Evolutionary conservation across 495 filamentous ascomycete species (phyloP).

Genomic region (Pseudotulostoma volvatum): DNA sequence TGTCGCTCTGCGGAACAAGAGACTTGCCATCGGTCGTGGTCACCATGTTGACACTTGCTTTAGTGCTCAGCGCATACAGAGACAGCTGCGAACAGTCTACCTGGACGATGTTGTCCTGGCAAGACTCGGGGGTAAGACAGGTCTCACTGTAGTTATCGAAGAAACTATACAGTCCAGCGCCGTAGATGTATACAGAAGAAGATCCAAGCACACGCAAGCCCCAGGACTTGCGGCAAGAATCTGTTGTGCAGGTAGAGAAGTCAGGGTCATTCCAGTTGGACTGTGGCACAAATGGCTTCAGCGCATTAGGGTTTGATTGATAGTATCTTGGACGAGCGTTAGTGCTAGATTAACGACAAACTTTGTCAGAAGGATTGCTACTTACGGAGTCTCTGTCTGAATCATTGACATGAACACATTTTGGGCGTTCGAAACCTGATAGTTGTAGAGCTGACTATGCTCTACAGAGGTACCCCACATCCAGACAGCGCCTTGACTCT

Average conservation of each 20-base stretch:
- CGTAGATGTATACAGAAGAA: constrained; percentile 53
- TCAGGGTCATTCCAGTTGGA: constrained; percentile 54
- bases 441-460: constrained; percentile 82
- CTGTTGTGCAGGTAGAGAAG: constrained; percentile 45
- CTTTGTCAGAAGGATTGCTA: constrained; percentile 1
- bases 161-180: constrained; percentile 72
- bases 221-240: constrained; percentile 64
- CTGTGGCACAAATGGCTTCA: constrained; percentile 48
- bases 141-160: constrained; percentile 72
- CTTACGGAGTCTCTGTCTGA: constrained; percentile 69
- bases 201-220: constrained; percentile 64
- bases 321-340: constrained; percentile 53
- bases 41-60: constrained; percentile 78
- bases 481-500: constrained; percentile 40
- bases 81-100: constrained; percentile 58
- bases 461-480: constrained; percentile 70
- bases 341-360: too few species aligned
- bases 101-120: constrained; percentile 77
- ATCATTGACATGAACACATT: constrained; percentile 76
- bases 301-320: constrained; percentile 67
- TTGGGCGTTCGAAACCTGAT: constrained; percentile 63
- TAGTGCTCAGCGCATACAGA: constrained; percentile 71
- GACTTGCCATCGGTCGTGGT: constrained; percentile 31
- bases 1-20: constrained; percentile 46
- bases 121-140: constrained; percentile 58